phyloP scores from a whole-genome alignment of 169 alveolate genomes.

The Plasmodium chabaudi region DNA sequence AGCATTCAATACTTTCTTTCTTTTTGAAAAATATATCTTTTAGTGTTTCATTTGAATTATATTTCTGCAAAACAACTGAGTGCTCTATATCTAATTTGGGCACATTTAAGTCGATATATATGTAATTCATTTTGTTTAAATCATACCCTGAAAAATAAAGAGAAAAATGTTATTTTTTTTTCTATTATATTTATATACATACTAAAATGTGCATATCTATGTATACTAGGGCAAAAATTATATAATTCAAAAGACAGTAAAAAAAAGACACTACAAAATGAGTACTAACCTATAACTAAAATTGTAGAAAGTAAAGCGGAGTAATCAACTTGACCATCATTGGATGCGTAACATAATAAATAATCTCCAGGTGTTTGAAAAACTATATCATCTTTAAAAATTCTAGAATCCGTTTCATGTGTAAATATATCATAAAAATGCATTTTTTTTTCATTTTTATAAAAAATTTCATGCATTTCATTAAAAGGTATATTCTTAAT shows the following conservation, averaged over 20 bases:
- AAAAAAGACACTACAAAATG: not conserved
- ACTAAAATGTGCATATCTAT: not conserved
- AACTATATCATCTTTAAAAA: constrained; percentile 28
- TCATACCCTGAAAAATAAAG: constrained; percentile 15
- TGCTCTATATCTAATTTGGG: constrained; percentile 26
- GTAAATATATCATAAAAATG: constrained; percentile 35
- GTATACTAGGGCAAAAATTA: not conserved
- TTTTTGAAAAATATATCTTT: constrained; percentile 43
- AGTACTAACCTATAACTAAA: constrained; percentile 33
- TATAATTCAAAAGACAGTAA: not conserved
- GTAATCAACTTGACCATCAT: constrained; percentile 15
- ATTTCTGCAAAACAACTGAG: constrained; percentile 19
- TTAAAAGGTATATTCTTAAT: constrained; percentile 40
- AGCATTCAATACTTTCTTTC: constrained; percentile 24
- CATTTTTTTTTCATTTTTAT: constrained; percentile 35
- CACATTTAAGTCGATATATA: constrained; percentile 37
- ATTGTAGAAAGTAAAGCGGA: constrained; percentile 44
- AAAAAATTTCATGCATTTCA: constrained; percentile 48
- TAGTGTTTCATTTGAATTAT: constrained; percentile 5
- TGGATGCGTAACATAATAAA: constrained; percentile 58
- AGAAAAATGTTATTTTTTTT: not conserved
- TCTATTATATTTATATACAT: no score
- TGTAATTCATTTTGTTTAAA: constrained; percentile 29
- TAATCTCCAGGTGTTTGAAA: constrained; percentile 50
- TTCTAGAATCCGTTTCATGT: constrained; percentile 22